Evolutionary conservation across 352 stramenopile genomes (phyloP), one percentile per base, ranked within the genome.

Genomic region (Pythium pyrilobum): DNA sequence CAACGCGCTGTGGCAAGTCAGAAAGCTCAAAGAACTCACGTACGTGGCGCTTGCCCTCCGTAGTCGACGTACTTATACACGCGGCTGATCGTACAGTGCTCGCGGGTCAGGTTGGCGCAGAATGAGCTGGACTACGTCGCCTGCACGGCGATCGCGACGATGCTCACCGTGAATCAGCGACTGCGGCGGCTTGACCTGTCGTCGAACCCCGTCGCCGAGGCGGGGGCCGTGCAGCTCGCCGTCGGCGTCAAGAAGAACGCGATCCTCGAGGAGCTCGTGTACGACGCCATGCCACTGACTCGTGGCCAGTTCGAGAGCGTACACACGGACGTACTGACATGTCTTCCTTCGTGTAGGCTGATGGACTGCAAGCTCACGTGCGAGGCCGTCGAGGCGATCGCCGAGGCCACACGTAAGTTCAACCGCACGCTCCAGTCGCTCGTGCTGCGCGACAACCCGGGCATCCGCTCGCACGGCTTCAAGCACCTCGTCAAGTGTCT

Each of bases 51-150:
- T n/a, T n/a, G n/a, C n/a, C n/a, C n/a, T n/a, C n/a, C n/a, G n/a
- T n/a, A n/a, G n/a, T n/a, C n/a, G n/a, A n/a, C n/a, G n/a, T n/a
- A n/a, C n/a, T n/a, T n/a, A n/a, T n/a, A n/a, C n/a, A n/a, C n/a
- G n/a, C n/a, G 5, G 11, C 23, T 50, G 27, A 31, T 50, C 15
- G 5, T 21, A 12, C n/a, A n/a, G n/a, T 38, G 27, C 3, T 37
- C 39, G 4, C 29, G 18, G 2, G 2, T 12, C 47, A 87, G 75
- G 28, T 46, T 91, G 23, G 47, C 57, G 8, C 46, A 64, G 18
- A 91, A 91, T 47, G 49, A 62, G 25, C 51, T 91, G 4, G 80
- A 89, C 50, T 88, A 89, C 43, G 41, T 68, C 18, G 71, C 71
- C 29, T 72, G 59, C 24, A 52, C 49, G 7, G 46, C 60, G 7